Evolutionary conservation across 495 filamentous ascomycete genomes (phyloP).

Genomic region (Aspergillus funiculosus): DNA sequence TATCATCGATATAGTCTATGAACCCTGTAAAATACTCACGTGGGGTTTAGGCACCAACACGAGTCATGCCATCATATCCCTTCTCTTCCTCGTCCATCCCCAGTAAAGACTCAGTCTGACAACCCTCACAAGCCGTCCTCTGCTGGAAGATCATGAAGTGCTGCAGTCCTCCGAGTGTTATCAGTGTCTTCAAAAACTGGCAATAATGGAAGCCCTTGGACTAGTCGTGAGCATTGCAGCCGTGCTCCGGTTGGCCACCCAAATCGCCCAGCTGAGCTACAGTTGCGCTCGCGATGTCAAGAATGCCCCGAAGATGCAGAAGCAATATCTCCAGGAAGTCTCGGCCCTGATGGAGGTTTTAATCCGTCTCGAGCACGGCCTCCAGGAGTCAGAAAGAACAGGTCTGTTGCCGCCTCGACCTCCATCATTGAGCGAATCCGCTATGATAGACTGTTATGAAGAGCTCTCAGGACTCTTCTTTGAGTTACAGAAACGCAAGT

Average conservation of each 20-base stretch:
- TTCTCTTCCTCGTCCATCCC: no score
- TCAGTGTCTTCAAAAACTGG: background rate
- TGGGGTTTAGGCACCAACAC: no score
- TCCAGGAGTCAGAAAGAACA: constrained; percentile 6
- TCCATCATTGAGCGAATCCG: constrained; percentile 2
- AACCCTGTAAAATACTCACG: no score
- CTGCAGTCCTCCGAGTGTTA: no score
- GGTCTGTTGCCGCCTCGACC: constrained; percentile 9
- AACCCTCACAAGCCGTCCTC: no score
- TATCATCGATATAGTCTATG: no score
- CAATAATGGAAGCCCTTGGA: constrained; percentile 4
- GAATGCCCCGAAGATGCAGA: constrained; percentile 15
- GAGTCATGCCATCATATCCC: no score
- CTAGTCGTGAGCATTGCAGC: constrained; percentile 7
- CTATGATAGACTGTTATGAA: constrained; percentile 12
- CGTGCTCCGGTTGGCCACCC: constrained; percentile 2
- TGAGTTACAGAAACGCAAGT: constrained; percentile 12
- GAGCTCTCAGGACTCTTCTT: constrained; percentile 9
- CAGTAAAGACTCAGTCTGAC: no score
- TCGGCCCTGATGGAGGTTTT: constrained; percentile 14
- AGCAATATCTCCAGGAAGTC: constrained; percentile 16
- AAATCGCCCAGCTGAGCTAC: constrained; percentile 15
- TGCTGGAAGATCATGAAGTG: no score
- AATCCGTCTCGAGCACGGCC: constrained; percentile 10
- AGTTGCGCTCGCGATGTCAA: constrained; percentile 15